Conservation (phyloP, 164 flowering plant genomes). For the Cinnamomum micranthum region DNA sequence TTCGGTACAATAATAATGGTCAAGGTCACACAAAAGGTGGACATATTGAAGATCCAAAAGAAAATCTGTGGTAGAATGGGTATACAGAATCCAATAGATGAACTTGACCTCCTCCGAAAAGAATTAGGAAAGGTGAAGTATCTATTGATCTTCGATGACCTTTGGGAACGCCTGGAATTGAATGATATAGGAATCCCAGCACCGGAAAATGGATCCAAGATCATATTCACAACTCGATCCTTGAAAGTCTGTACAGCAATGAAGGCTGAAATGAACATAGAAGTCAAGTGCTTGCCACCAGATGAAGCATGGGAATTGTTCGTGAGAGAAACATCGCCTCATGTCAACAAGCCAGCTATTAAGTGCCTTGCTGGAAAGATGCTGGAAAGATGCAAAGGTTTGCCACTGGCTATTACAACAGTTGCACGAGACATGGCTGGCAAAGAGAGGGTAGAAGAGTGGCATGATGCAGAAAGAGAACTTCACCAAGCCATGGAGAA, state of each 20-base stretch:
- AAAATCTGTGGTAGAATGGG: too few relatives aligned
- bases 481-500: neutral
- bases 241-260: constrained; percentile 11
- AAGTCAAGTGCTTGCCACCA: constrained; percentile 1
- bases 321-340: constrained; percentile 2
- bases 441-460: constrained; percentile 5
- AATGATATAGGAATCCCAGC: constrained; percentile 23
- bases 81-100: too few relatives aligned
- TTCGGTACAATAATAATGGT: too few relatives aligned
- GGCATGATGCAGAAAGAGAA: constrained; percentile 5
- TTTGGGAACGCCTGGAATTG: constrained; percentile 25
- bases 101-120: too few relatives aligned
- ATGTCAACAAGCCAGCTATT: neutral
- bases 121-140: too few relatives aligned
- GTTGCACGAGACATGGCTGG: constrained; percentile 18
- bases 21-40: too few relatives aligned
- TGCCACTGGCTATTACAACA: constrained; percentile 21
- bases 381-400: constrained; percentile 18
- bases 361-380: neutral
- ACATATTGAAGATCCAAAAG: too few relatives aligned
- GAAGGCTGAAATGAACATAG: constrained; percentile 2
- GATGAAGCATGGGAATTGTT: constrained; percentile 20
- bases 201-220: constrained; percentile 12
- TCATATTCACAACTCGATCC: constrained; percentile 17
- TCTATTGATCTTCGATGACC: constrained; percentile 25